Evolutionary conservation across 2,329 filamentous ascomycete species (phyloP), one percentile per base, ranked within the genome.

Genomic region (Paecilomyces niveus): DNA sequence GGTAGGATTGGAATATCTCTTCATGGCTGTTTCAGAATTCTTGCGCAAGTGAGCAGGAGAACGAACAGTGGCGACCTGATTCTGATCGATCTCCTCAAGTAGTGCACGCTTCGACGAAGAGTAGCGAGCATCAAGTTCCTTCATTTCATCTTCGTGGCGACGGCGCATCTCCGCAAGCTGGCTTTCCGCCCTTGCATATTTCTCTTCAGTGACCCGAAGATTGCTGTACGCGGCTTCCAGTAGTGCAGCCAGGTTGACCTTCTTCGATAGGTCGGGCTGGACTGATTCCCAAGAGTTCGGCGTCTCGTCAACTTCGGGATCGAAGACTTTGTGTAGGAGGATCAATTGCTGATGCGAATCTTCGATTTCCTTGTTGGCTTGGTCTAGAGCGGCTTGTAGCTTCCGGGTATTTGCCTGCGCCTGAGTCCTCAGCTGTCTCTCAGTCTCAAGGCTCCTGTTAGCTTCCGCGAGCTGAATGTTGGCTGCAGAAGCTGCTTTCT

Each of bases 161-260:
- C 86, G 85, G 53, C 93, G 86, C 66, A 96, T 76, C 59, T 94
- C 90, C 2, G 85, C 82, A 45, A 97, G 76, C 70, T 97, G 92
- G 21, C 84, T 82, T 74, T 97, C 94, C 5, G 92, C 92, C 65
- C 90, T 90, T 31, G 83, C 81, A 62, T 91, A 88, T 54, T 87
- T 91, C 63, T 94, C 90, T 13, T 87, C 87, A 57, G 94, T 90
- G 22, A 96, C 85, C 24, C 90, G 87, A 31, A 97, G 82, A 60
- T 92, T 92, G 69, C 93, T 89, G 67, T 96, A 92, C n/a, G 92
- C 82, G 56, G 91, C 86, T 67, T 97, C 91, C 6, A 97, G 83
- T 70, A 94, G 90, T 64, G 91, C 86, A 11, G 90, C 90, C 51
- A 97, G 81, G 67, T 96, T 88, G 61, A 95, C 79, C 22, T 83